Base-by-base conservation (phyloP, 805 yeast species). In the Nakazawaea siamensis region DNA sequence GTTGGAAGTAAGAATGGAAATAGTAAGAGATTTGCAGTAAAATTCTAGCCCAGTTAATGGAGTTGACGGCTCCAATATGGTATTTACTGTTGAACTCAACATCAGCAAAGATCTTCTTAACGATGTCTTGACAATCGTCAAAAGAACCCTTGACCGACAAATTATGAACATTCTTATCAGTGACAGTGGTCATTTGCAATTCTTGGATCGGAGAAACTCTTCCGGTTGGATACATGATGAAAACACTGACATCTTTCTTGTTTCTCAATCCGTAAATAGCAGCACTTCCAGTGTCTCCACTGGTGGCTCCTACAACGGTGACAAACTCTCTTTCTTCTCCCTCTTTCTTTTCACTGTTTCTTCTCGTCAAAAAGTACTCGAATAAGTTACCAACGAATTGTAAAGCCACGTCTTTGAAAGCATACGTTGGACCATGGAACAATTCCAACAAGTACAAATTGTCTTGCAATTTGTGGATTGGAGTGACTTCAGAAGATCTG, bases 391-490 rank as follows among this genome's bases (percentile, higher is more conserved):
- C 99, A 32, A 92, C 94, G 58, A 92, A 90, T 60, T 92, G 99
- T 54, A 92, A 71, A 4, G 99, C 99, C 44, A 92, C 98, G 57
- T 92, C 99, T 61, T 92, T 92, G 70, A 92, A 92, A 12, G 99
- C 99, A 54, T 90, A 92, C 4, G 99, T 92, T 44, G 99, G 99
- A 24, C 99, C 99, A 55, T 92, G 99, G 77, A 92, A 92, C 40
- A 92, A 69, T 62, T 92, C 99, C 51, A 92, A 68, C 37, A 92
- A 62, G 54, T 84, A 80, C 41, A 90, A 62, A 34, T 80, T 66
- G 27, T 62, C 54, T 20, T 37, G 16, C 18, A 60, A 48, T 27
- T 59, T 58, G 23, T 66, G 73, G 32, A 87, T 58, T 18, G 99
- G 99, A 14, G 98, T 88, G 33, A 92, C 85, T n/a, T 83, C 82